Base-by-base conservation (phyloP, 495 filamentous ascomycete genomes). In the Glarea lozoyensis region DNA sequence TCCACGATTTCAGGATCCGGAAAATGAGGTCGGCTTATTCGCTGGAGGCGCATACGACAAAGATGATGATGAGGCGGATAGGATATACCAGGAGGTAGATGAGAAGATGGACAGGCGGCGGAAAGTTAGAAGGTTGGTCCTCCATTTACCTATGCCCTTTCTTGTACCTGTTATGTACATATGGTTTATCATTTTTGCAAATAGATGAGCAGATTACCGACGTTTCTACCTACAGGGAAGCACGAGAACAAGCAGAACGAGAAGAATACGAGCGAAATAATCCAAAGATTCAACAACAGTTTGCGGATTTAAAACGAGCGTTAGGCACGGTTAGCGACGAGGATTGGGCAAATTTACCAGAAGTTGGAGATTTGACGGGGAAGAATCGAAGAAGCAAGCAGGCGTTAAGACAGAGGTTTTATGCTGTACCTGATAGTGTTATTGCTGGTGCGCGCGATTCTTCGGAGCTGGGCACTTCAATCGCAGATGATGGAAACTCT, bases 271-370 rank as follows among this genome's bases (percentile, higher is more conserved):
- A 99, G 63, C 77, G 79, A 33, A 85, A 95, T 58, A 97, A 97
- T 59, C 92, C 92, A 3, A 99, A 97, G 63, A 97, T 99, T 40
- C 88, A 94, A 64, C 88, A 96, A 53, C 92, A 97, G 59, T 99
- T 99, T 58, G 88, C 88, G 59, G 93, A 95, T 52, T 69, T 96
- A 34, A 99, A 97, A 63, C 73, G 93, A 55, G 86, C 84, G 1
- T 72, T 99, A 18, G 84, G 82, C 24, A 82, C 79, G 12, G 81
- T 99, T 37, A 86, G 83, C 42, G 92, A 96, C 64, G 90, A 97
- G 40, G 89, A 96, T 48, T 99, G 92, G 92, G 88, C 88, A 31
- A 89, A 80, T 47, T 69, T 99, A 21, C 92, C 92, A 6, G 92
- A 99, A 52, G 88, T 94, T 27, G 92, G 92, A 43, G 92, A 99